Base-by-base conservation (phyloP, 345 rosid genomes). In the Pistacia vera region DNA sequence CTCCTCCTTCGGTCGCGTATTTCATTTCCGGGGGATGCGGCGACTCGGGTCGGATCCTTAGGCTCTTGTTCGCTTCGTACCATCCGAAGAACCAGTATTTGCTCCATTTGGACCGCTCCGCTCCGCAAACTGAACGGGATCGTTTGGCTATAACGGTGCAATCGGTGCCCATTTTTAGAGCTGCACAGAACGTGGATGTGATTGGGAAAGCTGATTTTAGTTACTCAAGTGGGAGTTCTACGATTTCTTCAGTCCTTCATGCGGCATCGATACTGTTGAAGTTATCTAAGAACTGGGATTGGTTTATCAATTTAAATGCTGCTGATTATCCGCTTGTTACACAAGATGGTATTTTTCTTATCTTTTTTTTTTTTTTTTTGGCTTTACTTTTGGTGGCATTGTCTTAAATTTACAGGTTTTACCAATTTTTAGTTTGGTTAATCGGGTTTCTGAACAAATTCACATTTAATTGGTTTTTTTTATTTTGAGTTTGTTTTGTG, bases 281-380 rank as follows among this genome's bases (percentile, higher is more conserved):
- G 74, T 82, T 96, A 58, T 84, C 93, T 0, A 81, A 83, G 28
- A 80, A 68, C 58, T 96, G 99, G 99, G 93, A 96, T 83, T 96
- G 98, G 99, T 92, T 96, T 76, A 74, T 96, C 68, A 84, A 67
- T 80, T 90, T 96, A 57, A 75, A 56, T 33, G 93, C 90, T 22
- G 88, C 85, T 11, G 98, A 96, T 83, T 96, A 96, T 78, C 99
- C 98, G 57, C 99, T 96, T 70, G 80, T 90, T 75, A 85, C 95
- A 54, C 99, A 93, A 88, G 99, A 96, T 79, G 99, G 99, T 93
- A 84, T 70, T 49, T 54, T 30, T 77, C 61, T 44, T 46, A n/a
- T 18, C 12, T 66, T 68, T 36, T 58, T 17, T 63, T 68, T 22
- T 22, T 22, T 22, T 49, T 52, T 64, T 11, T 68, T 44, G 2